Evolutionary conservation across 805 yeast species (phyloP), one percentile per base, ranked within the genome.

Genomic region (Wickerhamomyces sydowiorum): DNA sequence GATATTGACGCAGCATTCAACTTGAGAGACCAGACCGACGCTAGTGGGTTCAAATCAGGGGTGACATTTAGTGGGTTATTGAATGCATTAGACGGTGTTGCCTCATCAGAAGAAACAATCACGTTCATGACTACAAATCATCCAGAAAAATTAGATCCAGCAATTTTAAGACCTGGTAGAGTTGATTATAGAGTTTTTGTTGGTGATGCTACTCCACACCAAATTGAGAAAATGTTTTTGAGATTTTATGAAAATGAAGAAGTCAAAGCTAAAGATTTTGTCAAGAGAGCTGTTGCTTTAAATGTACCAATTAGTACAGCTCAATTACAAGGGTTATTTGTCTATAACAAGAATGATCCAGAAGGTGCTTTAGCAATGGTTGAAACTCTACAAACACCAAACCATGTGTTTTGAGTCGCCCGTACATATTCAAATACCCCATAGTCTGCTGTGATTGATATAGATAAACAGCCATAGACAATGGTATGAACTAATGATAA

Each of bases 91-190:
- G 99, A 93, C 61, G 99, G 99, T 37, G 98, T 93, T 15, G 93
- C 98, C 3, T 86, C 96, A 23, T 96, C 97, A 2, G 99, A 93
- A 58, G 98, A 93, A 58, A 84, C 96, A 36, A 73, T 93, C 27
- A 91, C 97, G 0, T 93, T 93, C 63, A 93, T 93, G 99, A 93
- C 99, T 18, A 91, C 99, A 18, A 93, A 93, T 62, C 99, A 93
- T 57, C 96, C 97, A 0, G 98, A 93, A 48, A 78, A 78, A 48
- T 69, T 93, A 30, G 99, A 93, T 56, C 88, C 96, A 1, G 99
- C 99, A 0, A 73, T 93, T 35, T 66, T 93, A 60, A 74, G 99
- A 50, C 99, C 99, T 0, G 99, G 99, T 3, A 74, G 99, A 63
- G 82, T 93, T 25, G 99, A 93, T 59, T 80, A 73, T 61, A 87